Percentiles rank a stretch among this genome's conserved stretches.
phyloP scores from a whole-genome alignment of 805 yeast species.

The Candida ovalis region DNA sequence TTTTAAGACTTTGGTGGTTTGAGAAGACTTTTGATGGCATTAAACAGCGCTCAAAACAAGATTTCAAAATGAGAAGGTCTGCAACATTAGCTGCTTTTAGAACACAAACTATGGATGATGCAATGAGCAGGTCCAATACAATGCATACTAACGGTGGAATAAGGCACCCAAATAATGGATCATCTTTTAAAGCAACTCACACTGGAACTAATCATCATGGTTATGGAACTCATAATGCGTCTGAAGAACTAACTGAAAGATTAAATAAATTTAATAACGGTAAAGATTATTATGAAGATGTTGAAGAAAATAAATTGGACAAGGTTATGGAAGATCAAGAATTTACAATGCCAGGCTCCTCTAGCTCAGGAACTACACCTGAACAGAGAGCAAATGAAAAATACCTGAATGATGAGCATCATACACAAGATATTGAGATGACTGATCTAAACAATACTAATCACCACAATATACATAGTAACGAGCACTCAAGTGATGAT shows the following conservation, averaged over 20 bases:
- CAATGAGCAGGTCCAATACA: conserved; percentile 2
- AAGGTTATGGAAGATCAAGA: conserved; percentile 16
- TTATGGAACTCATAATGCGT: conserved; percentile 29
- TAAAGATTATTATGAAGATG: conserved; percentile 2
- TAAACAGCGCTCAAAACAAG: conserved; percentile 68
- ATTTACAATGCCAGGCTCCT: conserved; percentile 12
- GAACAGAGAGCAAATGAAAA: conserved; percentile 4
- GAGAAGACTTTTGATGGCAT: conserved; percentile 84
- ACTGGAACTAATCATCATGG: conserved; percentile 4
- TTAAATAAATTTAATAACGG: conserved; percentile 15
- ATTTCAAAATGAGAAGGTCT: conserved; percentile 78
- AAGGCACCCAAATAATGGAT: conserved; percentile 3
- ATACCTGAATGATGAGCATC: conserved; percentile 4
- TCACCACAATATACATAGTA: background rate
- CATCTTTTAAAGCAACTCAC: background rate
- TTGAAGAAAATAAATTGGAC: conserved; percentile 14
- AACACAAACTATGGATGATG: conserved; percentile 26
- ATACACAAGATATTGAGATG: conserved; percentile 11
- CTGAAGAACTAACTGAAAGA: conserved; percentile 27
- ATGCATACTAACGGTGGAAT: conserved; percentile 3
- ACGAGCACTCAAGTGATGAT: conserved; percentile 3
- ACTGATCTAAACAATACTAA: conserved; percentile 2
- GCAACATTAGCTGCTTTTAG: conserved; percentile 58
- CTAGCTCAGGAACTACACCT: conserved; percentile 20
- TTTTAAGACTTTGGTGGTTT: conserved; percentile 83